Evolutionary conservation across 129 eudicot species (phyloP).

Genomic region (Escallonia rubra): DNA sequence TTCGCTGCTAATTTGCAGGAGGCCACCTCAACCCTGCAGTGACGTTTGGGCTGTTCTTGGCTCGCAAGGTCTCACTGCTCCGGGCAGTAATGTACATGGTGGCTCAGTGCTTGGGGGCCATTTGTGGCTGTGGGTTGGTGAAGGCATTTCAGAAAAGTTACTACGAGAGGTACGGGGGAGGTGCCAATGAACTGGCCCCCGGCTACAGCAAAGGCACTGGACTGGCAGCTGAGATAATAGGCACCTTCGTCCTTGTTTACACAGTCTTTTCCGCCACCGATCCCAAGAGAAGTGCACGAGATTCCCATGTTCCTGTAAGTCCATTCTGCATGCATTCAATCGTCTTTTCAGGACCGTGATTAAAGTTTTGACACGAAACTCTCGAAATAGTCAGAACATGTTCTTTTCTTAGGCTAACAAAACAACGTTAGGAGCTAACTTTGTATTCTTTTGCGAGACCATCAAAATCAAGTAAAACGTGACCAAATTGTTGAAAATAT

Average conservation of each 20-base stretch:
- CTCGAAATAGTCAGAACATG: no score
- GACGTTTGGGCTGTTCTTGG: slow-evolving; percentile 49
- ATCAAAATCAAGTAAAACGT: no score
- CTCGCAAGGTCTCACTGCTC: slow-evolving; percentile 35
- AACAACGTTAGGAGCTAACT: no score
- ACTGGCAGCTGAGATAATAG: slow-evolving; percentile 47
- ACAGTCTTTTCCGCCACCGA: slow-evolving; percentile 47
- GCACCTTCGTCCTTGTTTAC: slow-evolving; percentile 43
- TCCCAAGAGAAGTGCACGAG: slow-evolving; percentile 47
- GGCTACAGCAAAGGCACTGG: slow-evolving; percentile 47
- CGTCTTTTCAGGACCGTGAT: no score
- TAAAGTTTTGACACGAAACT: no score
- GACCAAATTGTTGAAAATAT: no score
- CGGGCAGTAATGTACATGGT: slow-evolving; percentile 43
- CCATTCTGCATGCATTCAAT: background rate
- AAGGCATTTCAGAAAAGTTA: slow-evolving; percentile 35
- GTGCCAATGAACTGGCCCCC: slow-evolving; percentile 43
- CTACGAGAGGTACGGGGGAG: slow-evolving; percentile 41
- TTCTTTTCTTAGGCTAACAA: no score
- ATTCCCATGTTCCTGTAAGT: slow-evolving; percentile 49
- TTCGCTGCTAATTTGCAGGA: slow-evolving; percentile 5
- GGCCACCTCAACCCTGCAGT: slow-evolving; percentile 58
- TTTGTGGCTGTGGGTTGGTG: slow-evolving; percentile 44
- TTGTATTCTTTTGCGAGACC: no score
- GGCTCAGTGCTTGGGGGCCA: slow-evolving; percentile 50